Evolutionary conservation across 345 rosid species (phyloP).

Genomic region (Brassica cretica): DNA sequence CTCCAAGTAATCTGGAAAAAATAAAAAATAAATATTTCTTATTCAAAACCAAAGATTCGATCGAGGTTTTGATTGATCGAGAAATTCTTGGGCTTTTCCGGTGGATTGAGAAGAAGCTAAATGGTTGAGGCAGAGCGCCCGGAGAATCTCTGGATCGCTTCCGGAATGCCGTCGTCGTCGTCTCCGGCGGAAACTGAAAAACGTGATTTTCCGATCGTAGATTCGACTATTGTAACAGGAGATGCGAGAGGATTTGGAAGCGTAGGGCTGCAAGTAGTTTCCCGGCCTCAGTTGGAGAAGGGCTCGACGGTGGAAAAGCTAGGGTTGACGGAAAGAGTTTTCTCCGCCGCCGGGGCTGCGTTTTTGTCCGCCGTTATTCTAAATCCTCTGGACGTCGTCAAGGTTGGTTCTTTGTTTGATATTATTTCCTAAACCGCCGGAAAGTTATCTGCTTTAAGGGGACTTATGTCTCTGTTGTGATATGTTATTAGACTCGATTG

Average conservation of each 20-base stretch:
- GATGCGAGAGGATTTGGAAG: conserved; percentile 30
- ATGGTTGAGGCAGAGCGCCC: conserved; percentile 37
- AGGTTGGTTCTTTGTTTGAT: conserved; percentile 45
- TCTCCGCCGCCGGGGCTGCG: conserved; percentile 96
- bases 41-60: neutral
- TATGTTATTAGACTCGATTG: conserved; percentile 68
- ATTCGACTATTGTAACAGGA: neutral
- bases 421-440: conserved; percentile 4
- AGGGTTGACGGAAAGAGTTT: conserved; percentile 69
- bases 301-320: conserved; percentile 44
- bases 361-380: conserved; percentile 76
- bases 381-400: conserved; percentile 94
- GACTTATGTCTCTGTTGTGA: neutral
- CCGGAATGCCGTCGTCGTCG: conserved; percentile 26
- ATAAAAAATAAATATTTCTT: neutral
- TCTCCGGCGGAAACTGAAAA: conserved; percentile 22
- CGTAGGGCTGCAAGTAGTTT: conserved; percentile 15
- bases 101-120: neutral
- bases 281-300: conserved; percentile 25
- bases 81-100: neutral
- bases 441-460: neutral
- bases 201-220: conserved; percentile 14
- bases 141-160: conserved; percentile 36
- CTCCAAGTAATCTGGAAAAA: conserved; percentile 40
- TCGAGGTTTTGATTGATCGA: conserved; percentile 8